phyloP scores from a whole-genome alignment of 2,329 filamentous ascomycete species.

The Eurotiales sp. region DNA sequence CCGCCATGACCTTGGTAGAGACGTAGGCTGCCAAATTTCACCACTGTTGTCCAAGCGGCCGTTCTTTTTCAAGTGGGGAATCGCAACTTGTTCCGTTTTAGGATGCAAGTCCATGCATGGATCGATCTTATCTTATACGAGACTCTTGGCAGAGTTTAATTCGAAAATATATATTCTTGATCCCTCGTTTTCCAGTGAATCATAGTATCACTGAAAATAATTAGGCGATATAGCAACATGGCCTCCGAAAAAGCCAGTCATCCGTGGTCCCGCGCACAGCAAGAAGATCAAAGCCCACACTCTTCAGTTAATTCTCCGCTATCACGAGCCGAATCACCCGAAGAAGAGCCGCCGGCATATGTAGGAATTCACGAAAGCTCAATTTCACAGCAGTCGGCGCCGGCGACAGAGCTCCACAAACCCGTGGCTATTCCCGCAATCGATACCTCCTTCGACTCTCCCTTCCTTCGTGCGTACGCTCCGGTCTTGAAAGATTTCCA shows the following conservation, averaged over 20 bases:
- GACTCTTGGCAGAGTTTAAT: too few species aligned
- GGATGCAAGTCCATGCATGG: too few species aligned
- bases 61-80: too few species aligned
- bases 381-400: background rate
- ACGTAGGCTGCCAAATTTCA: too few species aligned
- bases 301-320: background rate
- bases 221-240: too few species aligned
- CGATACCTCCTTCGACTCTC: constrained; percentile 3
- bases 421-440: constrained; percentile 10
- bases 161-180: too few species aligned
- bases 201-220: too few species aligned
- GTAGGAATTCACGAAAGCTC: background rate
- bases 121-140: too few species aligned
- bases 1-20: too few species aligned
- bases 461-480: constrained; percentile 8
- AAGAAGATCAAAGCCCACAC: background rate
- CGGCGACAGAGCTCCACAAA: background rate
- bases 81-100: too few species aligned
- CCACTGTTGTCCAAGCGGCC: too few species aligned
- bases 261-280: background rate
- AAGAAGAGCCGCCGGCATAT: constrained; percentile 5
- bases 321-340: background rate
- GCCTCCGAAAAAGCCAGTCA: background rate
- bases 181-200: too few species aligned
- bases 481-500: constrained; percentile 8